phyloP scores from a whole-genome alignment of 768 basidiomycete genomes.

The Cantharellus anzutake region DNA sequence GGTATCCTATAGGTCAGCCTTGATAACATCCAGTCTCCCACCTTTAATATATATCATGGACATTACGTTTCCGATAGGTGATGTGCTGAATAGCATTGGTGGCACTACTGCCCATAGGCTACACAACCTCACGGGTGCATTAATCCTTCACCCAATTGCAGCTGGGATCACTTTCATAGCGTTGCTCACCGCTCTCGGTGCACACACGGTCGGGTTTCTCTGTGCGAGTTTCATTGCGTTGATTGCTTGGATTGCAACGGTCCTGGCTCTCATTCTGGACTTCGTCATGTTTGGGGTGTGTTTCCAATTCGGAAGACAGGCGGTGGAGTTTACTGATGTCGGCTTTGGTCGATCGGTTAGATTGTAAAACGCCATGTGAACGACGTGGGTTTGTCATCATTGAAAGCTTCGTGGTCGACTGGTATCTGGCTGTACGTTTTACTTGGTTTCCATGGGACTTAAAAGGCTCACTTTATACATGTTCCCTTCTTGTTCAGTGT shows the following conservation, averaged over 20 bases:
- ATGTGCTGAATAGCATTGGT: neutral
- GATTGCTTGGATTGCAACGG: conserved; percentile 17
- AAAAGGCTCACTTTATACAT: neutral
- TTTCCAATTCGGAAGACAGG: conserved; percentile 6
- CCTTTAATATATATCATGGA: no score
- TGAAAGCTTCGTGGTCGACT: neutral
- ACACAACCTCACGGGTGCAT: conserved; percentile 13
- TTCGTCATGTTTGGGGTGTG: conserved; percentile 10
- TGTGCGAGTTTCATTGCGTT: conserved; percentile 14
- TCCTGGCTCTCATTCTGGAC: conserved; percentile 15
- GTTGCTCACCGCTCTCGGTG: conserved; percentile 16
- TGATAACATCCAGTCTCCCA: no score
- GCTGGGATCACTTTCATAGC: conserved; percentile 17
- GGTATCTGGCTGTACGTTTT: neutral
- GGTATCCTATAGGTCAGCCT: no score
- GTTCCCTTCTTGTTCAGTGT: neutral
- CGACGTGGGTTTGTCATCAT: neutral
- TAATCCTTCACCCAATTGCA: conserved; percentile 19
- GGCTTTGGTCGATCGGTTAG: neutral
- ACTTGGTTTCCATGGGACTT: neutral
- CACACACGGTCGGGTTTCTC: conserved; percentile 16
- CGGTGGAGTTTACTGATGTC: neutral
- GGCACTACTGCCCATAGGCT: conserved; percentile 1
- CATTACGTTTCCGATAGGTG: no score
- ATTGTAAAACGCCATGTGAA: neutral